Conservation (phyloP, 2,329 filamentous ascomycete species). For the Pestalotiopsis sp. region DNA sequence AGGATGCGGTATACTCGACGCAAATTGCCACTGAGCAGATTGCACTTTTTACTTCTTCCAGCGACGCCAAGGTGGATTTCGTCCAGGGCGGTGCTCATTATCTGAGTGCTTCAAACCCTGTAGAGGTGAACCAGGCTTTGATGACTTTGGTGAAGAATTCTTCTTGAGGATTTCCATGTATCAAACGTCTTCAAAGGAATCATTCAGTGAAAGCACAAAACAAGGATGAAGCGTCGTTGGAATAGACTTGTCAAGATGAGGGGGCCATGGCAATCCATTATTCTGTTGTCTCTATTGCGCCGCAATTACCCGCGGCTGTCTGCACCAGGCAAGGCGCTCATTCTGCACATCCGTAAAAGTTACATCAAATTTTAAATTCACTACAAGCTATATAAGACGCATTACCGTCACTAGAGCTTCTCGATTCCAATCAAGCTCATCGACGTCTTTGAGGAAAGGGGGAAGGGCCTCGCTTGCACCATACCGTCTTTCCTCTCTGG, state of each 20-base stretch:
- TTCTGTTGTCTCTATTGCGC: too few species aligned
- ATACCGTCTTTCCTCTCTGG: background rate
- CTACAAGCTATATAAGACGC: background rate
- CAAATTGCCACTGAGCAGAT: slow-evolving; percentile 49
- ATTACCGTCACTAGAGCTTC: background rate
- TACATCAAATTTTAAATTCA: background rate
- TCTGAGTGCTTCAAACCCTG: slow-evolving; percentile 50
- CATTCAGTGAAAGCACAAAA: background rate
- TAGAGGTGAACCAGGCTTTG: slow-evolving; percentile 35
- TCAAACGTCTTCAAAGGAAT: background rate
- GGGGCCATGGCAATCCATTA: too few species aligned
- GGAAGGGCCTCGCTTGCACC: background rate
- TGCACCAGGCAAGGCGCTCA: background rate
- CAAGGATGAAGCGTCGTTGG: background rate
- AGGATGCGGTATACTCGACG: slow-evolving; percentile 46
- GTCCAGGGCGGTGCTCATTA: slow-evolving; percentile 52
- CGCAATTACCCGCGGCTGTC: too few species aligned
- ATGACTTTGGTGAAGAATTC: slow-evolving; percentile 4
- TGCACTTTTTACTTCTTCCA: slow-evolving; percentile 49
- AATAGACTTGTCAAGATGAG: background rate
- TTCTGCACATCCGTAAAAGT: background rate
- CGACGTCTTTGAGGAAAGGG: background rate
- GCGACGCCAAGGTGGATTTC: slow-evolving; percentile 44
- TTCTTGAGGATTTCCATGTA: background rate
- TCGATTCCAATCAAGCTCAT: background rate